These are phyloP conservation scores for Megacollybia marginata DNA, from an alignment of 768 basidiomycete species.

Conservation along the genomic window DNA sequence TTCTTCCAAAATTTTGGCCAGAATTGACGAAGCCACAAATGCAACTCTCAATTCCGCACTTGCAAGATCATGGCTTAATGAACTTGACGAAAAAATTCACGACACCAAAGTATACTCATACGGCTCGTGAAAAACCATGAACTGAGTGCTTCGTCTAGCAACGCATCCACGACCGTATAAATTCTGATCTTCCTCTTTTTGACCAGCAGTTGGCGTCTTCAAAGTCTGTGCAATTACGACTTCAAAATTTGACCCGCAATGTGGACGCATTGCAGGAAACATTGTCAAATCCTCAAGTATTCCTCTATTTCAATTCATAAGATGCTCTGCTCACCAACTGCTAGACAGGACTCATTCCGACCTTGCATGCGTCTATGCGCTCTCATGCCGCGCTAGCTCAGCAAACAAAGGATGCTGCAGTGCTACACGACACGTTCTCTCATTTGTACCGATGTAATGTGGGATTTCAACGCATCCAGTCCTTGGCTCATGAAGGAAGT, in stretches of 20 bases:
- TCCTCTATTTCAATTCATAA: neutral
- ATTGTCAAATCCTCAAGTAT: constrained; percentile 58
- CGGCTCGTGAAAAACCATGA: constrained; percentile 3
- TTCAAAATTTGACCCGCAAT: constrained; percentile 40
- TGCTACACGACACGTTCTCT: constrained; percentile 40
- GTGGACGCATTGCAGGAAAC: constrained; percentile 43
- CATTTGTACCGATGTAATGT: constrained; percentile 48
- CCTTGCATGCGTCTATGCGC: constrained; percentile 45
- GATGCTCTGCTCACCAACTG: constrained; percentile 5
- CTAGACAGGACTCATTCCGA: constrained; percentile 66
- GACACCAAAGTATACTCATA: constrained; percentile 54
- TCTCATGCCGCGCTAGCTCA: constrained; percentile 59
- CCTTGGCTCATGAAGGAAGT: constrained; percentile 45
- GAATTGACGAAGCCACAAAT: constrained; percentile 55
- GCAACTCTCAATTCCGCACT: constrained; percentile 52
- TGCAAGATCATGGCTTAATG: constrained; percentile 62
- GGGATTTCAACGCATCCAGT: constrained; percentile 36
- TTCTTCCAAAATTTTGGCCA: constrained; percentile 63
- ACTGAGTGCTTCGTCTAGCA: constrained; percentile 32
- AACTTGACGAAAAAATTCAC: constrained; percentile 65
- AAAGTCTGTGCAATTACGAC: constrained; percentile 54
- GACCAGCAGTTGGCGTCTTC: constrained; percentile 57
- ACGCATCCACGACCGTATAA: constrained; percentile 68
- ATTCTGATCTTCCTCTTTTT: constrained; percentile 55
- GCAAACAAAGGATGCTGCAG: constrained; percentile 47